These are phyloP conservation scores for Epichloe sibirici DNA, from an alignment of 2,329 filamentous ascomycete genomes.

Conservation along the genomic window DNA sequence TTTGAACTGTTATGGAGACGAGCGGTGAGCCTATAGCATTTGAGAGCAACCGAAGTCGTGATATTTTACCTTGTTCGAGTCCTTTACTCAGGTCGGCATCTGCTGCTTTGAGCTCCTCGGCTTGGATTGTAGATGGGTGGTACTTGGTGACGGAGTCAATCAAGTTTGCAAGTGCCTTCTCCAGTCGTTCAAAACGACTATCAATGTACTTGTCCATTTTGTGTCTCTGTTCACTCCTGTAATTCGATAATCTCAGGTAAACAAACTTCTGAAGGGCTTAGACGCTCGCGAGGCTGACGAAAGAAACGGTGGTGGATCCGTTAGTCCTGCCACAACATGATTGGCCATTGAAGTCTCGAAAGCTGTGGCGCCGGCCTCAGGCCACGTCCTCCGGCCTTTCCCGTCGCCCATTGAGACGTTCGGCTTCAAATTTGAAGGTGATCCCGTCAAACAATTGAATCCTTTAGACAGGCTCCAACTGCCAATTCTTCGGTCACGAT, in stretches of 20 bases:
- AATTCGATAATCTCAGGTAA: not conserved
- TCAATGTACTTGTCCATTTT: constrained; percentile 53
- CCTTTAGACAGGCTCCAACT: constrained; percentile 17
- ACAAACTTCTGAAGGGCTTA: not conserved
- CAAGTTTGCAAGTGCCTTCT: constrained; percentile 53
- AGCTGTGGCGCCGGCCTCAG: constrained; percentile 13
- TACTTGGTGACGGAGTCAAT: constrained; percentile 75
- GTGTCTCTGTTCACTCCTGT: not conserved
- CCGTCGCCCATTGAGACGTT: constrained; percentile 18
- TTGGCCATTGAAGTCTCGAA: constrained; percentile 5
- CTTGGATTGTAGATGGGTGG: constrained; percentile 58
- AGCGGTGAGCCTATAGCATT: not conserved
- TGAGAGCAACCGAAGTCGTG: not conserved
- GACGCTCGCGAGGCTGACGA: not conserved
- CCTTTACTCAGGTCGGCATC: constrained; percentile 56
- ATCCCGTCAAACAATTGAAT: constrained; percentile 24
- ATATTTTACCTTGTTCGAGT: constrained; percentile 46
- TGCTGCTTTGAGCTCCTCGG: constrained; percentile 56
- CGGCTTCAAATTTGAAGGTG: constrained; percentile 9
- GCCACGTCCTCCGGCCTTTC: constrained; percentile 21
- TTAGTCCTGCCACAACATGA: constrained; percentile 5
- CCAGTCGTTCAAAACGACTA: constrained; percentile 51
- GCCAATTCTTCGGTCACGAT: constrained; percentile 23
- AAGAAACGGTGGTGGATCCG: constrained; percentile 12
- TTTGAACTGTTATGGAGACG: constrained; percentile 41